These are phyloP conservation scores for Blastobotrys muscicola DNA, from an alignment of 805 yeast genomes.

Conservation along the genomic window DNA sequence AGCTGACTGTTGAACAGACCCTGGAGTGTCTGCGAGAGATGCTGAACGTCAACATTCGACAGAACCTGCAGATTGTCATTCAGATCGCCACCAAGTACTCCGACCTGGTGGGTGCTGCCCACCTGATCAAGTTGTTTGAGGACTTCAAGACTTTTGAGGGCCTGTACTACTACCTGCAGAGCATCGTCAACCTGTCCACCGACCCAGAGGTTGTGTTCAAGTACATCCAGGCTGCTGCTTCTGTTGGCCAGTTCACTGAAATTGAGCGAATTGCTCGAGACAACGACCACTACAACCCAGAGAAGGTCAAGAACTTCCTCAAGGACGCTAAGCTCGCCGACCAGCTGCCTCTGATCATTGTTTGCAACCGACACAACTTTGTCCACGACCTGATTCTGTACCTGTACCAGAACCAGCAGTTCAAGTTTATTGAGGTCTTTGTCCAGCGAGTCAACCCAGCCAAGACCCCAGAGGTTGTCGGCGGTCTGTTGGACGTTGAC, in stretches of 20 bases:
- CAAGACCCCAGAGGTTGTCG: slow-evolving; percentile 92
- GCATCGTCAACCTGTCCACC: slow-evolving; percentile 86
- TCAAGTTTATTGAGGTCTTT: slow-evolving; percentile 94
- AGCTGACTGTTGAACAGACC: slow-evolving; percentile 88
- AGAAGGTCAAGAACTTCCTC: slow-evolving; percentile 92
- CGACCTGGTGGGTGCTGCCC: slow-evolving; percentile 79
- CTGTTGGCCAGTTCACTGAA: slow-evolving; percentile 81
- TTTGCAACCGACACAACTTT: slow-evolving; percentile 84
- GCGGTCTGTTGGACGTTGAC: slow-evolving; percentile 93
- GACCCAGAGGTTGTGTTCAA: slow-evolving; percentile 94
- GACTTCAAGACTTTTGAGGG: slow-evolving; percentile 91
- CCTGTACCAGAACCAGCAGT: slow-evolving; percentile 89
- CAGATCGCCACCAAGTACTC: slow-evolving; percentile 97
- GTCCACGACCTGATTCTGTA: slow-evolving; percentile 90
- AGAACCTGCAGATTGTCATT: slow-evolving; percentile 83
- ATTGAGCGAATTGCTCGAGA: slow-evolving; percentile 93
- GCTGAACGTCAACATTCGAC: slow-evolving; percentile 68
- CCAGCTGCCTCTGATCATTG: slow-evolving; percentile 92
- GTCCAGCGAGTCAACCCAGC: slow-evolving; percentile 97
- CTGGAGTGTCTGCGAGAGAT: slow-evolving; percentile 79
- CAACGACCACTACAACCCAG: slow-evolving; percentile 90
- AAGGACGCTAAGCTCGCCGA: slow-evolving; percentile 91
- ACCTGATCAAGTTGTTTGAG: slow-evolving; percentile 84
- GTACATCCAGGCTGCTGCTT: slow-evolving; percentile 90
- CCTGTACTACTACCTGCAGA: slow-evolving; percentile 83